A percentile compares a stretch with the other conserved stretches of the same genome.
Evolutionary conservation across 768 basidiomycete species (phyloP).

Genomic region (Trametes cubensis): DNA sequence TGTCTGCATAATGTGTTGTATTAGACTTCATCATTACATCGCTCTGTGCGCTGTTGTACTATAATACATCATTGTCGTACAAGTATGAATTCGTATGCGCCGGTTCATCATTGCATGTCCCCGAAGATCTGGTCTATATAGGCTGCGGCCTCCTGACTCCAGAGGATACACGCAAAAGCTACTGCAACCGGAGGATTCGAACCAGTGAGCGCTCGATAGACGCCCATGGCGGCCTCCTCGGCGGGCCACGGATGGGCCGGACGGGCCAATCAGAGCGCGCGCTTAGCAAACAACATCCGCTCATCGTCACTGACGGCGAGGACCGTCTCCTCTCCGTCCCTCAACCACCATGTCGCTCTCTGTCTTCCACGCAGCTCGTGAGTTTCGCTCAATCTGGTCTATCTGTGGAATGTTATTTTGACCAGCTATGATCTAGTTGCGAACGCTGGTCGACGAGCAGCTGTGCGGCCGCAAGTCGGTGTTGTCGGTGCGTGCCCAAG

Average conservation of each 20-base stretch:
- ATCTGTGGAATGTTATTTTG: background rate
- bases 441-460: constrained; percentile 46
- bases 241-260: constrained; percentile 12
- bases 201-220: background rate
- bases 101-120: background rate
- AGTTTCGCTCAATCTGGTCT: background rate
- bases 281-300: constrained; percentile 25
- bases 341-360: constrained; percentile 51
- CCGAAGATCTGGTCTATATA: no score
- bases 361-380: constrained; percentile 41
- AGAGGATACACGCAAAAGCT: no score
- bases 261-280: constrained; percentile 24
- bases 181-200: background rate
- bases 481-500: constrained; percentile 41
- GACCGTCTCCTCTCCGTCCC: constrained; percentile 17
- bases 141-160: background rate
- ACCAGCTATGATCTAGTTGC: constrained; percentile 34
- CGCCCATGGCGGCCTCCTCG: constrained; percentile 5
- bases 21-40: constrained; percentile 3
- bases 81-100: background rate
- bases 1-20: constrained; percentile 12
- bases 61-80: background rate
- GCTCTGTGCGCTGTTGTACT: constrained; percentile 4
- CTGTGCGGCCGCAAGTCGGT: constrained; percentile 48
- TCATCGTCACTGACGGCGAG: constrained; percentile 30